Evolutionary conservation across 192 early-diverging fungal genomes (phyloP), one percentile per base, ranked within the genome.

Genomic region (Coemansia sp.): DNA sequence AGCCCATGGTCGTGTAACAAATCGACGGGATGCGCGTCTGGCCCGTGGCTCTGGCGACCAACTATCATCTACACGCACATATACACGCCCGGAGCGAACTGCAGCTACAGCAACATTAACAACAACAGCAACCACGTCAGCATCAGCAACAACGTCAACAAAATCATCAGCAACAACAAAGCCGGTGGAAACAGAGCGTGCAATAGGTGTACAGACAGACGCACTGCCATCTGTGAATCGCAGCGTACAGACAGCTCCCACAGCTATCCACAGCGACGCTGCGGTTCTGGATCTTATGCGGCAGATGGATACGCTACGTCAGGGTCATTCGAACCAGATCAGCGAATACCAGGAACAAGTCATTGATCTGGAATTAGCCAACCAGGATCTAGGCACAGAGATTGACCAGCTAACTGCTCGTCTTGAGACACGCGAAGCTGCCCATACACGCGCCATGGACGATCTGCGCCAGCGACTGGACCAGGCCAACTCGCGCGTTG

Each of bases 321-420:
- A 51, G 48, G 57, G 53, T 5, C 78, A 81, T 50, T 64, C 78
- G 0, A 67, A 74, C 30, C 78, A 81, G 56, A 71, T 81, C 61
- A 65, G 60, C 25, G 78, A 74, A 59, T 81, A 81, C 65, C 78
- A 81, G 62, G 78, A 81, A 56, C 78, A 81, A 34, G 72, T 74
- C 0, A 52, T 81, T 1, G 78, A 81, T 30, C 58, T 81, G 34
- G 78, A 81, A 58, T 68, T 81, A 44, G 14, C 65, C 25, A 74
- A 68, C 58, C 78, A 74, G 57, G 78, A 81, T 27, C 62, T 74
- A 44, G 28, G 49, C 31, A 65, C 56, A 2, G 78, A 81, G 24
- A 60, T 74, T 16, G 78, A 81, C 19, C 68, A 68, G 56, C 56
- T 74, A 26, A 49, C 58, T 0, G 58, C 34, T n/a, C 52, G 62